These are phyloP conservation scores for Isatis lusitanica DNA, from an alignment of 441 rosid species.

Conservation along the genomic window DNA sequence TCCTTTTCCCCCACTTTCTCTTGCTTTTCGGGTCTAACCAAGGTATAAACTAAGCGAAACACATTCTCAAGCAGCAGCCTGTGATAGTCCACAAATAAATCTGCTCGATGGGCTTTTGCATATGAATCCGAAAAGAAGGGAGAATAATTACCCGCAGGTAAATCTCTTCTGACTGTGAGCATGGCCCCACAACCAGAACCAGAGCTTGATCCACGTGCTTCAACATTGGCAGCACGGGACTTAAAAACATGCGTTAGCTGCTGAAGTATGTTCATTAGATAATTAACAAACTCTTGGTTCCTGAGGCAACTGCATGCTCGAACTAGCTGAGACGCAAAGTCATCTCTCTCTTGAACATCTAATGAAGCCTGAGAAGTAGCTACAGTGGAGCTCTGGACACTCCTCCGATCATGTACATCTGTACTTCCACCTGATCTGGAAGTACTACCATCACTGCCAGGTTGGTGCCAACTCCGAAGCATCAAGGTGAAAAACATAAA, in stretches of 20 bases:
- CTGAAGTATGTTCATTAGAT: conserved; percentile 97
- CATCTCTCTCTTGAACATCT: conserved; percentile 88
- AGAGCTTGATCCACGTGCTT: conserved; percentile 65
- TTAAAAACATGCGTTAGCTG: conserved; percentile 92
- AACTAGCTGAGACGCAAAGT: conserved; percentile 82
- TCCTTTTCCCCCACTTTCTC: conserved; percentile 96
- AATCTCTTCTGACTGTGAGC: conserved; percentile 88
- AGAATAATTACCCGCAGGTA: conserved; percentile 94
- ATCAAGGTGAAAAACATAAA: conserved; percentile 99
- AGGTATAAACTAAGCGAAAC: conserved; percentile 88
- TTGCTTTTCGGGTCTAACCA: conserved; percentile 98
- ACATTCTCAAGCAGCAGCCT: conserved; percentile 93
- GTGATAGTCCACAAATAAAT: conserved; percentile 93
- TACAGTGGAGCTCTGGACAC: conserved; percentile 49
- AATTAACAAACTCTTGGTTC: conserved; percentile 88
- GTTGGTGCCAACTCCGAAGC: conserved; percentile 99
- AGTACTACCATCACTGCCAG: conserved; percentile 74
- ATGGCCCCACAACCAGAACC: conserved; percentile 98
- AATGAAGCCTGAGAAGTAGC: conserved; percentile 60
- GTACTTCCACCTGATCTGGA: conserved; percentile 56
- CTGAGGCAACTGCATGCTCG: conserved; percentile 88
- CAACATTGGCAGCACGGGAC: conserved; percentile 68
- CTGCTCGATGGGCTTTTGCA: conserved; percentile 90
- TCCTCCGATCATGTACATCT: conserved; percentile 69
- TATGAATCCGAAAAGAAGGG: conserved; percentile 99